phyloP scores from a whole-genome alignment of 2,329 filamentous ascomycete genomes.

The Cercospora beticola region DNA sequence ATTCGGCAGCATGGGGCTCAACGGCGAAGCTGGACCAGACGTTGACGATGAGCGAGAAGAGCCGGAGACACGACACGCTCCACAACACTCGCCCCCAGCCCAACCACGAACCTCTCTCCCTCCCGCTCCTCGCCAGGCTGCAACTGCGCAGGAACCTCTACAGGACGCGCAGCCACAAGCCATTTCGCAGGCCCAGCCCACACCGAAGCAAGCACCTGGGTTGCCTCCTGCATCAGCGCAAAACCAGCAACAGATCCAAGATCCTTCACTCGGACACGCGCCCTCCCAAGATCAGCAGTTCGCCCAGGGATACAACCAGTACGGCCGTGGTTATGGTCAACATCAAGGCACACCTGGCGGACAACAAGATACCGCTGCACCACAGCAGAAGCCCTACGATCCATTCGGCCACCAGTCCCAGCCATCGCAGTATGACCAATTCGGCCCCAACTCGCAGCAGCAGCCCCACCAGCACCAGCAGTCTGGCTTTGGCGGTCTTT shows the following conservation, averaged over 20 bases:
- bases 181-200: slow-evolving; percentile 43
- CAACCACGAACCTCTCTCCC: slow-evolving; percentile 84
- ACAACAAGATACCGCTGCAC: slow-evolving; percentile 57
- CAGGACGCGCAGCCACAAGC: slow-evolving; percentile 41
- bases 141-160: slow-evolving; percentile 42
- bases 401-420: slow-evolving; percentile 76
- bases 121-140: slow-evolving; percentile 58
- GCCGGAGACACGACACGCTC: slow-evolving; percentile 90
- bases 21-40: slow-evolving; percentile 71
- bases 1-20: slow-evolving; percentile 92
- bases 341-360: slow-evolving; percentile 42
- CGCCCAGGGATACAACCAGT: slow-evolving; percentile 59
- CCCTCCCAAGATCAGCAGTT: slow-evolving; percentile 53
- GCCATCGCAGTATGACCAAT: slow-evolving; percentile 48
- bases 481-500: slow-evolving; percentile 66
- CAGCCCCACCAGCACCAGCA: slow-evolving; percentile 57
- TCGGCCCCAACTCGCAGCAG: slow-evolving; percentile 45
- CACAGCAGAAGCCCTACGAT: slow-evolving; percentile 83
- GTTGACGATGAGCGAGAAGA: slow-evolving; percentile 95
- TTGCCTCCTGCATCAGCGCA: slow-evolving; percentile 61
- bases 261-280: slow-evolving; percentile 52
- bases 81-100: slow-evolving; percentile 85
- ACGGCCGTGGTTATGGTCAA: slow-evolving; percentile 65
- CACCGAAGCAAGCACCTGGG: slow-evolving; percentile 61
- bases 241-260: slow-evolving; percentile 43